Evolutionary conservation across 345 rosid genomes (phyloP).

Genomic region (Firmiana major): DNA sequence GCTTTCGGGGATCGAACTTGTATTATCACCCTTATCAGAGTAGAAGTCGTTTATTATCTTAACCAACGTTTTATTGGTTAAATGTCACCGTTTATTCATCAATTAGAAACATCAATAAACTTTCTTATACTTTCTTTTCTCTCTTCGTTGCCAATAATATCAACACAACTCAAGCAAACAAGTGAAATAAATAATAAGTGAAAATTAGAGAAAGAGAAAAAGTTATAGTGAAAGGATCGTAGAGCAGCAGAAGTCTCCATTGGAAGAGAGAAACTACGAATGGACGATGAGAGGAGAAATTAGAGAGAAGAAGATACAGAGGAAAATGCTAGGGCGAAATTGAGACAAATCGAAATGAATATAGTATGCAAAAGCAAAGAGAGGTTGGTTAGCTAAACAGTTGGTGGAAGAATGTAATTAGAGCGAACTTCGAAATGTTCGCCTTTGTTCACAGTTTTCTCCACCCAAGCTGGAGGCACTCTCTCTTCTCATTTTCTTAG

Average conservation of each 20-base stretch:
- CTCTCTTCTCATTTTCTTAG: neutral
- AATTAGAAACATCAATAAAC: neutral
- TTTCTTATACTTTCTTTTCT: neutral
- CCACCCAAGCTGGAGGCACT: neutral
- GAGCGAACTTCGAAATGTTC: neutral
- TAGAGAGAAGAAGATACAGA: neutral
- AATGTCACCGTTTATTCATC: neutral
- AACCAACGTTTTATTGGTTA: too few species aligned
- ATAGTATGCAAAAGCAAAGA: too few species aligned
- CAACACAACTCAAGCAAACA: neutral
- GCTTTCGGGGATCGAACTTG: too few species aligned
- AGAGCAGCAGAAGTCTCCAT: slow-evolving; percentile 74
- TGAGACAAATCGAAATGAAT: neutral
- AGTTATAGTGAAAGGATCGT: slow-evolving; percentile 61
- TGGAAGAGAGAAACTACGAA: slow-evolving; percentile 8
- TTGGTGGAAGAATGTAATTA: neutral
- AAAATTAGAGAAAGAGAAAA: slow-evolving; percentile 5
- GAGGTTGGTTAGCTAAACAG: neutral
- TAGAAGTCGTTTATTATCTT: too few species aligned
- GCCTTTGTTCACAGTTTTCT: neutral
- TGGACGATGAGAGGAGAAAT: neutral
- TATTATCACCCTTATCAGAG: too few species aligned
- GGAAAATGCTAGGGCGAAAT: neutral
- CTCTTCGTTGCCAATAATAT: neutral
- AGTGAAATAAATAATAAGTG: neutral